Evolutionary conservation across 768 basidiomycete genomes (phyloP).

Genomic region (Melanogaster broomeanus): DNA sequence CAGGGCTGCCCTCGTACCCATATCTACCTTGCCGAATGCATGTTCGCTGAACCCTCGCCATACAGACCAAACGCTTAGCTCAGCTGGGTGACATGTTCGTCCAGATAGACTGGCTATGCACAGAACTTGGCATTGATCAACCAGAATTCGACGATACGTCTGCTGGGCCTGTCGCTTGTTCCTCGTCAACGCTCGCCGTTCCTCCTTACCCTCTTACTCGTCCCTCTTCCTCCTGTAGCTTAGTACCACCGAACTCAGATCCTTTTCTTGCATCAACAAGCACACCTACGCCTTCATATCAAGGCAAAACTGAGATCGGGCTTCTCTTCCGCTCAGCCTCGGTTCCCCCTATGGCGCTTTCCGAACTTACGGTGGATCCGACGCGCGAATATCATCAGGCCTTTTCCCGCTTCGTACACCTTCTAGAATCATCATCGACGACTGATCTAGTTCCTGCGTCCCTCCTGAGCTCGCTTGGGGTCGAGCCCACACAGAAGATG

Average conservation of each 20-base stretch:
- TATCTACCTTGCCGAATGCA: not conserved
- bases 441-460: conserved; percentile 22
- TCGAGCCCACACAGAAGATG: conserved; percentile 79
- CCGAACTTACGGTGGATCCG: conserved; percentile 13
- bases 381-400: conserved; percentile 52
- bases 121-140: conserved; percentile 75
- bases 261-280: conserved; percentile 27
- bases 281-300: conserved; percentile 53
- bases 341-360: conserved; percentile 9
- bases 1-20: not conserved
- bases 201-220: conserved; percentile 42
- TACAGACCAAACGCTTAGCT: conserved; percentile 65
- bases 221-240: conserved; percentile 40
- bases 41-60: conserved; percentile 2
- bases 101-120: conserved; percentile 81
- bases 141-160: conserved; percentile 53
- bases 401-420: conserved; percentile 62
- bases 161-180: conserved; percentile 30
- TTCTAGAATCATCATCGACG: conserved; percentile 45
- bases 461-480: conserved; percentile 40
- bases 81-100: conserved; percentile 64
- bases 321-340: conserved; percentile 38
- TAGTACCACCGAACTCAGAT: conserved; percentile 17
- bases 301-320: conserved; percentile 32
- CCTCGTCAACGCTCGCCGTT: conserved; percentile 40